phyloP scores from a whole-genome alignment of 441 rosid genomes.

The Flueggea neowawraea region DNA sequence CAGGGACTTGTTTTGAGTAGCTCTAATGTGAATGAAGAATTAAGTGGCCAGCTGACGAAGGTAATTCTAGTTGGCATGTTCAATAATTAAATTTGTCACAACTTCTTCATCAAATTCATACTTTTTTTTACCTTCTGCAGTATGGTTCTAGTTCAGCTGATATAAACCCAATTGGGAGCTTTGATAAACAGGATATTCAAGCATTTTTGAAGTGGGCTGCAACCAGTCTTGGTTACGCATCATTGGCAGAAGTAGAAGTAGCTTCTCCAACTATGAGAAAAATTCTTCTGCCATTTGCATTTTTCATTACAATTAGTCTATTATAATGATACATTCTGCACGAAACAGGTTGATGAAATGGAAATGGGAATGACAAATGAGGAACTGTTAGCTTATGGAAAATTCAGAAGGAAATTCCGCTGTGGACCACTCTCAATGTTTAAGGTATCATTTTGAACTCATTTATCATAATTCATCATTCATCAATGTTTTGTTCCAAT shows the following conservation, averaged over 20 bases:
- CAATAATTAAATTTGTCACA: too few species aligned
- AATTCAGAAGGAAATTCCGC: slow-evolving; percentile 82
- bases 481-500: background rate
- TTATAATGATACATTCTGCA: too few species aligned
- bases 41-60: slow-evolving; percentile 96
- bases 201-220: slow-evolving; percentile 91
- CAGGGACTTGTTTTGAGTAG: slow-evolving; percentile 93
- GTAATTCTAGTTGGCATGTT: slow-evolving; percentile 21
- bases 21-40: slow-evolving; percentile 96
- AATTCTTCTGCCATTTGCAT: too few species aligned
- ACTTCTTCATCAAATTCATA: too few species aligned
- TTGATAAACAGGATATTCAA: slow-evolving; percentile 87
- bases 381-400: slow-evolving; percentile 91
- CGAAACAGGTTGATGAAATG: slow-evolving; percentile 88
- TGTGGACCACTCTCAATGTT: slow-evolving; percentile 98
- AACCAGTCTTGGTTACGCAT: slow-evolving; percentile 69
- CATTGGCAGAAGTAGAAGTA: slow-evolving; percentile 89
- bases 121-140: slow-evolving; percentile 34
- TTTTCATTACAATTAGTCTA: too few species aligned
- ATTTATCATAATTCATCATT: background rate
- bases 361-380: slow-evolving; percentile 99
- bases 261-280: slow-evolving; percentile 79
- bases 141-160: slow-evolving; percentile 97
- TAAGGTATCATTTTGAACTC: slow-evolving; percentile 29
- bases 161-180: slow-evolving; percentile 95